Conservation (phyloP, 371 early-diverging fungal genomes). For the Mortierella sp. region DNA sequence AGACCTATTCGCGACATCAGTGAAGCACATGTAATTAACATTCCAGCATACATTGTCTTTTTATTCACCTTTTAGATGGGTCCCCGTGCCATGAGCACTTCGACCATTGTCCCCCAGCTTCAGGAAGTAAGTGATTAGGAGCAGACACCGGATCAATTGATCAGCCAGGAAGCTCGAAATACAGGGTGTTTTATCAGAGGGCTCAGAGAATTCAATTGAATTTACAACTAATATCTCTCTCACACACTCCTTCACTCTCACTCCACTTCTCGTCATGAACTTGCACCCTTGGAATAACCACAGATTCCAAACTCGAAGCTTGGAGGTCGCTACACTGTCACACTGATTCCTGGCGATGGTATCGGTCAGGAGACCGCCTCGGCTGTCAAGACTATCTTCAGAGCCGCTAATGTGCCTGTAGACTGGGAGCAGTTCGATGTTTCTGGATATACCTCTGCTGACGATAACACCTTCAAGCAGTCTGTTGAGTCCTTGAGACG, state of each 20-base stretch:
- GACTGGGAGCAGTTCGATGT: slow-evolving; percentile 97
- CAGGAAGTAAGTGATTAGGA: slow-evolving; percentile 53
- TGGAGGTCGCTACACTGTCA: slow-evolving; percentile 94
- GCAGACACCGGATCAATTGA: slow-evolving; percentile 8
- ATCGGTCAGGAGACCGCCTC: slow-evolving; percentile 93
- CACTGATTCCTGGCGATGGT: slow-evolving; percentile 98
- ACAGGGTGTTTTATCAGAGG: slow-evolving; percentile 1
- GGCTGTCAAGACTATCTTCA: slow-evolving; percentile 94
- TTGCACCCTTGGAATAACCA: not conserved
- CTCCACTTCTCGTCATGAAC: not conserved
- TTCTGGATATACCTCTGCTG: slow-evolving; percentile 85
- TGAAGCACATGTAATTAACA: not conserved
- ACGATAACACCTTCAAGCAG: slow-evolving; percentile 82
- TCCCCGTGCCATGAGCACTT: slow-evolving; percentile 57
- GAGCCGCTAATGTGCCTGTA: slow-evolving; percentile 91
- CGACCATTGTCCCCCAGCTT: slow-evolving; percentile 38
- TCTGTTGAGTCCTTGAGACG: slow-evolving; percentile 91
- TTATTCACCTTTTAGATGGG: slow-evolving; percentile 33
- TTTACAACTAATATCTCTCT: not conserved
- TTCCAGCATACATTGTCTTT: not conserved
- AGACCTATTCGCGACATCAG: slow-evolving; percentile 2
- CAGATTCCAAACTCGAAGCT: slow-evolving; percentile 68
- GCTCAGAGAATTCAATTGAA: slow-evolving; percentile 2
- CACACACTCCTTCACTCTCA: not conserved
- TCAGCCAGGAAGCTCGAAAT: slow-evolving; percentile 3